phyloP scores from a whole-genome alignment of 2,329 filamentous ascomycete genomes.

The Sclerotiophoma versabilis region DNA sequence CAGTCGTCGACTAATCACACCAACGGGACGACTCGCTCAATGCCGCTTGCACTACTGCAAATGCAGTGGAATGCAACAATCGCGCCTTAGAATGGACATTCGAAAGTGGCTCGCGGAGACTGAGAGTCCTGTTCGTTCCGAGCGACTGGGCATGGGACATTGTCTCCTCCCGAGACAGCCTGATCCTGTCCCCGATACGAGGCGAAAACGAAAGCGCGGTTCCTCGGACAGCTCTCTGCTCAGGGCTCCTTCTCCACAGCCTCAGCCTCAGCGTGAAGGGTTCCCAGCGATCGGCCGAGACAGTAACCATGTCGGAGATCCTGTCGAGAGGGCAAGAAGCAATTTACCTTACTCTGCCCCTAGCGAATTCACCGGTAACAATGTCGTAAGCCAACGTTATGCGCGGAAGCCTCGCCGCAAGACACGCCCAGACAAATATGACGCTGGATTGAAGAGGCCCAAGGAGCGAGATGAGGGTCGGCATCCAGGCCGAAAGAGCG shows the following conservation, averaged over 20 bases:
- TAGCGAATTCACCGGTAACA: conserved; percentile 24
- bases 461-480: conserved; percentile 35
- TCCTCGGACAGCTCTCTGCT: conserved; percentile 52
- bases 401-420: conserved; percentile 55
- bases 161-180: conserved; percentile 30
- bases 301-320: conserved; percentile 10
- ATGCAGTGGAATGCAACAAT: conserved; percentile 9
- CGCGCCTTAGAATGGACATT: conserved; percentile 51
- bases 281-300: conserved; percentile 5
- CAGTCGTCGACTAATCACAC: not conserved
- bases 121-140: conserved; percentile 40
- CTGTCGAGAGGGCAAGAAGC: conserved; percentile 21
- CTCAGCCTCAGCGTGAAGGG: conserved; percentile 18
- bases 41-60: not conserved
- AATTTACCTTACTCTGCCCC: conserved; percentile 23
- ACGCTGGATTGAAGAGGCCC: conserved; percentile 40
- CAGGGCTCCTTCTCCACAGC: conserved; percentile 20
- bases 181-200: conserved; percentile 22
- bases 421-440: conserved; percentile 56
- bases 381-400: conserved; percentile 43
- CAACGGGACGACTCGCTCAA: conserved; percentile 32
- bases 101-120: conserved; percentile 54
- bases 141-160: conserved; percentile 28
- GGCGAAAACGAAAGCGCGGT: conserved; percentile 42
- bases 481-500: conserved; percentile 25